Percentiles rank a stretch among this genome's conserved stretches.
phyloP scores from a whole-genome alignment of 2,329 filamentous ascomycete genomes.

The Cordyceps tenuipes region DNA sequence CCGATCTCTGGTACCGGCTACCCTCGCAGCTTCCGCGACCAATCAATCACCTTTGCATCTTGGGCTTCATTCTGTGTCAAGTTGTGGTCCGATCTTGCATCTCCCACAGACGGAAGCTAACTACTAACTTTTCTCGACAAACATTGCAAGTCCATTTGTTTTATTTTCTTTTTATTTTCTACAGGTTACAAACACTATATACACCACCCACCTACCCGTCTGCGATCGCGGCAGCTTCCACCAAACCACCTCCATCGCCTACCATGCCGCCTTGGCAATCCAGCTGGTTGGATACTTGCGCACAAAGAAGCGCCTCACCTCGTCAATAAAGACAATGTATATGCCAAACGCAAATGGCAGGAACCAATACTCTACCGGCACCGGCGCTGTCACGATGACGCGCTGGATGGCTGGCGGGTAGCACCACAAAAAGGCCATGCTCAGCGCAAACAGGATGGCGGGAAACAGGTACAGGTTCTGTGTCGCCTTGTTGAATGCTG shows the following conservation, averaged over 20 bases:
- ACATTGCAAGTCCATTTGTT: too few relatives aligned
- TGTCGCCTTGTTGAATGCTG: constrained; percentile 54
- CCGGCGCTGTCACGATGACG: constrained; percentile 49
- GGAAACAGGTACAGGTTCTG: constrained; percentile 63
- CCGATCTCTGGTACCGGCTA: not conserved
- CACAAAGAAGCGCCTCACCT: constrained; percentile 55
- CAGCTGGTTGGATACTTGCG: constrained; percentile 49
- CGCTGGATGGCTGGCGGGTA: constrained; percentile 60
- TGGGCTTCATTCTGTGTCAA: not conserved
- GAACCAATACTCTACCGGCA: constrained; percentile 70
- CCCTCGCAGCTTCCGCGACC: not conserved
- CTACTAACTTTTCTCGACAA: too few relatives aligned
- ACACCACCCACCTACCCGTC: too few relatives aligned
- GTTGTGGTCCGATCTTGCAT: too few relatives aligned
- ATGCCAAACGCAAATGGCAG: constrained; percentile 62
- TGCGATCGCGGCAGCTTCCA: not conserved
- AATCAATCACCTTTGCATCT: not conserved
- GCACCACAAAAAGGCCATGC: constrained; percentile 61
- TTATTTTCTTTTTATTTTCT: too few relatives aligned
- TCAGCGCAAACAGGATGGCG: constrained; percentile 59
- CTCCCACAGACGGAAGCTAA: too few relatives aligned
- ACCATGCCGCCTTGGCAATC: constrained; percentile 53
- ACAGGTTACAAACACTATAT: too few relatives aligned
- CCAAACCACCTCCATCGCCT: not conserved
- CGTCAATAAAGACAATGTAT: constrained; percentile 53